Base-by-base conservation (phyloP, 2,329 filamentous ascomycete genomes). In the Sporothrix phasma region DNA sequence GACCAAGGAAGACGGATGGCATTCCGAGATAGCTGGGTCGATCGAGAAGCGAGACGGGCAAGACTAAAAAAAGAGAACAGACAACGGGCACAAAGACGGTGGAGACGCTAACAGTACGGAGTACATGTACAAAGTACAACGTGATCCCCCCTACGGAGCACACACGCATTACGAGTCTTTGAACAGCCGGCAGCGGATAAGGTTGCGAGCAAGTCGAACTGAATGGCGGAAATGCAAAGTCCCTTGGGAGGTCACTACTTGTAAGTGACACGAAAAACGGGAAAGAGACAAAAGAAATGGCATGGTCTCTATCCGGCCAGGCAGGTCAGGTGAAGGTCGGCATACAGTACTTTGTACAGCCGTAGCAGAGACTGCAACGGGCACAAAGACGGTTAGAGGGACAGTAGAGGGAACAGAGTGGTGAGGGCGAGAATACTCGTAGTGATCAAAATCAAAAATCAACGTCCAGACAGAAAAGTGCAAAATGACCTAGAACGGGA, bases 401-500 rank as follows among this genome's bases (percentile, higher is more conserved):
- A 17, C 10, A 41, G 15, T 8, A 41, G 39, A 41, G 39, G 15
- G 3, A 41, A 41, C 7, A 13, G 15, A 13, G 15, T 5, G 8
- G 39, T 3, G 39, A 41, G 15, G n/a, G 3, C n/a, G 41, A 43
- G 41, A 15, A n/a, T n/a, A n/a, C n/a, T n/a, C n/a, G n/a, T n/a
- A n/a, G n/a, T n/a, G n/a, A n/a, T n/a, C n/a, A n/a, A n/a, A n/a
- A n/a, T n/a, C n/a, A n/a, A n/a, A n/a, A n/a, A n/a, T n/a, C n/a
- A n/a, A n/a, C n/a, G n/a, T n/a, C n/a, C n/a, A n/a, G n/a, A n/a
- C 13, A 11, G 3, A 43, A 24, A 43, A 4, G 13, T 26, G 34
- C 37, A 43, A 58, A 58, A 58, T 58, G 54, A 58, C 54, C 54
- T 58, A 58, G 39, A 59, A 60, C 39, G 41, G 54, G 56, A 26